A percentile compares a stretch with the other conserved stretches of the same genome.
Conservation (phyloP, 495 filamentous ascomycete species). For the Aspergillus sparsus region DNA sequence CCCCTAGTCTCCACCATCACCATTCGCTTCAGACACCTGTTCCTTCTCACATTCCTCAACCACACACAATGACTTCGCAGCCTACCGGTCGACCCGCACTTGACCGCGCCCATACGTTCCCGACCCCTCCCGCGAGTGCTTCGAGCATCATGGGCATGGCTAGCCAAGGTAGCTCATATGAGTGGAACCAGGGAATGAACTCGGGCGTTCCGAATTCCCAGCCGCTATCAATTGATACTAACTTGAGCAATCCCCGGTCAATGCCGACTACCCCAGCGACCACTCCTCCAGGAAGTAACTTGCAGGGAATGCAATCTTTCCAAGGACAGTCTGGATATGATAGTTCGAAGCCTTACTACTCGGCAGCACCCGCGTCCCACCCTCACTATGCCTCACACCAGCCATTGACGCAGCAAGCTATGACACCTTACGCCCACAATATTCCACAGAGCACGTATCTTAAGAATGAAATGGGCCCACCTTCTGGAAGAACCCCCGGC, state of each 20-base stretch:
- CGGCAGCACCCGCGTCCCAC: conserved; percentile 68
- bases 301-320: conserved; percentile 78
- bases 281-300: conserved; percentile 77
- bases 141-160: conserved; percentile 86
- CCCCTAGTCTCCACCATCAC: conserved; percentile 76
- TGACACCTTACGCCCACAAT: conserved; percentile 65
- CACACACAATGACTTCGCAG: conserved; percentile 76
- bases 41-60: conserved; percentile 64
- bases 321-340: conserved; percentile 74
- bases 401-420: conserved; percentile 63
- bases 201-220: conserved; percentile 64
- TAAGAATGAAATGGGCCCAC: conserved; percentile 92
- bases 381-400: conserved; percentile 67
- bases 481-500: conserved; percentile 59
- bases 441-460: conserved; percentile 65
- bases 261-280: conserved; percentile 94
- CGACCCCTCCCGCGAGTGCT: conserved; percentile 89
- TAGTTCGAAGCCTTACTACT: conserved; percentile 76
- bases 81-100: conserved; percentile 68
- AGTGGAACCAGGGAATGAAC: conserved; percentile 72
- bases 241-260: conserved; percentile 77
- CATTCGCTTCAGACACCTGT: conserved; percentile 74
- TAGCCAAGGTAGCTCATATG: conserved; percentile 69
- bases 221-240: conserved; percentile 83
- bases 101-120: conserved; percentile 86